Evolutionary conservation across 192 early-diverging fungal species (phyloP), one percentile per base, ranked within the genome.

Genomic region (Coemansia reversa): DNA sequence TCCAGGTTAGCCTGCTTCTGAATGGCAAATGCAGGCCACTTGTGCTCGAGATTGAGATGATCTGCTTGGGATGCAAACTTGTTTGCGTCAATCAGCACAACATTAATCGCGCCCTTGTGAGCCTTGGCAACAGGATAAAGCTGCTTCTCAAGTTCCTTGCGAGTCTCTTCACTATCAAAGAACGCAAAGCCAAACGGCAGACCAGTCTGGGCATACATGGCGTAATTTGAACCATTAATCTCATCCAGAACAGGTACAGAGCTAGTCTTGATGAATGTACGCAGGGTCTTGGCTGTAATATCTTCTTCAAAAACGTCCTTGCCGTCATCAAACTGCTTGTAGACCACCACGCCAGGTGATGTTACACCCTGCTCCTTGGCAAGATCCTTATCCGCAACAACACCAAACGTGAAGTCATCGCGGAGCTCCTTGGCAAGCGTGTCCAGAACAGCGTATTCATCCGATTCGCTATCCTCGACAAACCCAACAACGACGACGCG

Each of bases 21-120:
- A 76, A 99, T 87, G 63, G 86, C 94, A 68, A 99, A 88, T 20
- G 94, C 93, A 54, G 97, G 97, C 92, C 92, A 99, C 62, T 81
- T 66, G 72, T 93, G 88, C 86, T 94, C 92, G 51, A 99, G 79
- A 83, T 90, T 92, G 52, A 97, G 83, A 77, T 92, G 92, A 55
- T 89, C 83, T 51, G 92, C 96, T 79, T 97, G 95, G 35, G 78
- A 84, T 54, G 88, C 89, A 79, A 87, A 98, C 74, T 94, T 89
- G 79, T 28, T 70, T 47, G 90, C 93, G 62, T 99, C 93, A 55
- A 95, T 91, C 78, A 92, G 90, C 68, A 93, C 94, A 84, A 98
- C 91, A 86, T 79, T 89, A 59, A 97, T 60, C 72, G 89, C 93
- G 58, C 95, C 97, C 84, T 93, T 92, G 83, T 80, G 84, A 68